phyloP scores from a whole-genome alignment of 768 basidiomycete genomes.

The Boletus tylopilopsis region DNA sequence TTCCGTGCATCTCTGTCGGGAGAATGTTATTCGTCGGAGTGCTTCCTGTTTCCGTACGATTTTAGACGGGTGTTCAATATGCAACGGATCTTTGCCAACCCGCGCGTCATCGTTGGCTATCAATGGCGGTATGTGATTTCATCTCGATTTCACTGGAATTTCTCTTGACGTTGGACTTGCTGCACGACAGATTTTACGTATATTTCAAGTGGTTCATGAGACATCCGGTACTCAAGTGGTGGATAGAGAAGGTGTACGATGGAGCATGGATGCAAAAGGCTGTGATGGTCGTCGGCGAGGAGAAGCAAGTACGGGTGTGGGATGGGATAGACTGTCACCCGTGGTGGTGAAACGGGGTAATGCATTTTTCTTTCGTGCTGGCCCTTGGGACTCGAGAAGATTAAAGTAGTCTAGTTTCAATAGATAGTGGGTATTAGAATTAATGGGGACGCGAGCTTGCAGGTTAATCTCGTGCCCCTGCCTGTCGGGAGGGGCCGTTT shows the following conservation, averaged over 20 bases:
- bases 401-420: no score
- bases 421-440: no score
- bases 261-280: slow-evolving; percentile 37
- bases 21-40: slow-evolving; percentile 33
- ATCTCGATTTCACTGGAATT: not conserved
- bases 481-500: no score
- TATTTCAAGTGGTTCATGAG: slow-evolving; percentile 38
- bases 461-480: no score
- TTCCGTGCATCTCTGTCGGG: slow-evolving; percentile 16
- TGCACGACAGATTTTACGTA: slow-evolving; percentile 20
- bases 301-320: slow-evolving; percentile 16
- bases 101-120: slow-evolving; percentile 38
- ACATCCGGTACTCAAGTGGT: slow-evolving; percentile 39
- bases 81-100: slow-evolving; percentile 36
- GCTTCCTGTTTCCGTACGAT: slow-evolving; percentile 41
- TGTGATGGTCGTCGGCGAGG: slow-evolving; percentile 36
- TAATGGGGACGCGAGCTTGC: no score
- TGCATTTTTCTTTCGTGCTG: no score
- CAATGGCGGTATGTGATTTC: slow-evolving; percentile 27
- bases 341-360: no score
- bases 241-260: slow-evolving; percentile 35
- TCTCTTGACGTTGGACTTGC: slow-evolving; percentile 2
- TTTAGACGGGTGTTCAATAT: slow-evolving; percentile 37
- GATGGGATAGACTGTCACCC: slow-evolving; percentile 24
- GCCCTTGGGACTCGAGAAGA: no score